Evolutionary conservation across 2,329 filamentous ascomycete genomes (phyloP), one percentile per base, ranked within the genome.

Genomic region (Leptographium lundbergii): DNA sequence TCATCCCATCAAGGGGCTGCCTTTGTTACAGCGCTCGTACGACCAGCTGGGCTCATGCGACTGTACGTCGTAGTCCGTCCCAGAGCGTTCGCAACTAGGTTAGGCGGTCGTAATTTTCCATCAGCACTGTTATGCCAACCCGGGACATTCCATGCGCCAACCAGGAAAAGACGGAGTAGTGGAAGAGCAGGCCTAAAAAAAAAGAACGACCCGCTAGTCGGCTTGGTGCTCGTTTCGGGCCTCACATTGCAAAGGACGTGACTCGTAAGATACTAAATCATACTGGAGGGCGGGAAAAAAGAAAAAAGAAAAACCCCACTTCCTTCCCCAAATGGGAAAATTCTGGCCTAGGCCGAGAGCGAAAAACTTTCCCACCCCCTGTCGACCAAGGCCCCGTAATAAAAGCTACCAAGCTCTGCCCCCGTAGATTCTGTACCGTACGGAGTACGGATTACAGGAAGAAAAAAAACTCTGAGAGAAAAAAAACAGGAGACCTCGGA

Each of bases 311-410:
- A 29, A 29, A 54, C 52, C 57, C 59, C 61, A 62, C 59, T 50
- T 54, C 27, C 24, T 34, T 9, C 24, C 17, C 48, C 45, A 56
- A 55, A 58, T 54, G 25, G 22, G 34, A n/a, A 57, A 51, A 22
- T 48, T 51, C 36, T 29, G 17, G 48, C 42, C 42, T 45, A 45
- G 42, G 42, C 42, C 42, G 32, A 56, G 34, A 57, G 42, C 57
- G 53, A 61, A 53, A 58, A 61, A 62, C 54, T 53, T 58, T 62
- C 58, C 54, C 56, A 61, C 57, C 57, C 59, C 54, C 57, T 57
- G 55, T 56, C 58, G 54, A n/a, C n/a, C 27, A 24, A 25, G 34
- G 32, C 56, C 58, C 54, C 54, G 34, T 56, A 61, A 57, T 57
- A 56, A 54, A 56, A 47, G 27, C 22, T 24, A 24, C 34, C 32